phyloP scores from a whole-genome alignment of 345 rosid species.

The Zanthoxylum bungeanum region DNA sequence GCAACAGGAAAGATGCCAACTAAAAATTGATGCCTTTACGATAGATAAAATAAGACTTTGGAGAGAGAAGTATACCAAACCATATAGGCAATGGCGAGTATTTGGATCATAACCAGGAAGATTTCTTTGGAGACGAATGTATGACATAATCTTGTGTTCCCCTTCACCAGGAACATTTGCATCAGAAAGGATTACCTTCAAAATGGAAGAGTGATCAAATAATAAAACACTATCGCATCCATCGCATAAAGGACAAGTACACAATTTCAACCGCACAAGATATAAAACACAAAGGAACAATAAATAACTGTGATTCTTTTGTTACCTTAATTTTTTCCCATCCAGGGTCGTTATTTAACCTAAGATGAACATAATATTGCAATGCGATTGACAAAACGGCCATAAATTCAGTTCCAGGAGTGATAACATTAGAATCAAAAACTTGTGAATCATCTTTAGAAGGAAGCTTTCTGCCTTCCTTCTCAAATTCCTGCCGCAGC shows the following conservation, averaged over 20 bases:
- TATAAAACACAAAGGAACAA: neutral
- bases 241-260: neutral
- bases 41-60: neutral
- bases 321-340: slow-evolving; percentile 90
- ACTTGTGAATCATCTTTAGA: slow-evolving; percentile 63
- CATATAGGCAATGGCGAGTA: slow-evolving; percentile 87
- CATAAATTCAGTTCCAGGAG: slow-evolving; percentile 97
- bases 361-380: slow-evolving; percentile 80
- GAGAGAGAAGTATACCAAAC: slow-evolving; percentile 72
- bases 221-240: neutral
- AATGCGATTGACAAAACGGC: slow-evolving; percentile 75
- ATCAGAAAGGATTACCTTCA: slow-evolving; percentile 96
- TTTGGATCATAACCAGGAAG: slow-evolving; percentile 89
- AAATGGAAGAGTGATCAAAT: slow-evolving; percentile 22
- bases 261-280: neutral
- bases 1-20: neutral
- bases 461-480: slow-evolving; percentile 80
- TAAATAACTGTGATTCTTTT: neutral
- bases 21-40: slow-evolving; percentile 8
- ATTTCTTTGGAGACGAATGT: slow-evolving; percentile 83
- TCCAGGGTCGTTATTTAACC: slow-evolving; percentile 89
- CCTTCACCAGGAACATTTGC: slow-evolving; percentile 99
- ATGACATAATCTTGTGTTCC: slow-evolving; percentile 94
- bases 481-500: slow-evolving; percentile 75
- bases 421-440: slow-evolving; percentile 87